Conservation (phyloP, 2,329 filamentous ascomycete genomes). For the Chalara sp. region DNA sequence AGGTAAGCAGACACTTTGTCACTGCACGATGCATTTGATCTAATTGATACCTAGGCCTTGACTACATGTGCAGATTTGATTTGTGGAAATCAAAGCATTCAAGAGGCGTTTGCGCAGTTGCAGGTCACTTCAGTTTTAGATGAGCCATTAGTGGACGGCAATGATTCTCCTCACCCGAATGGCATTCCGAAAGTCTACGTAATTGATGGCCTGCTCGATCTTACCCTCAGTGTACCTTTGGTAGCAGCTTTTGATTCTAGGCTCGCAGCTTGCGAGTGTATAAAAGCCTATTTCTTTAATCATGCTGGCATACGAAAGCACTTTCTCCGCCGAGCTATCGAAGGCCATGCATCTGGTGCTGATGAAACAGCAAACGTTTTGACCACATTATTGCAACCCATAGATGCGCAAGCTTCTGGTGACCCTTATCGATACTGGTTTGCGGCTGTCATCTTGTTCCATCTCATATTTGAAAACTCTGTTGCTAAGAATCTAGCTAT, state of each 20-base stretch:
- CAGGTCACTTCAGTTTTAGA: slow-evolving; percentile 61
- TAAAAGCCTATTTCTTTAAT: slow-evolving; percentile 85
- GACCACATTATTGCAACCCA: slow-evolving; percentile 68
- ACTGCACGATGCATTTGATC: slow-evolving; percentile 3
- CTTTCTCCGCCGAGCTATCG: slow-evolving; percentile 82
- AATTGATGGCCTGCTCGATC: slow-evolving; percentile 84
- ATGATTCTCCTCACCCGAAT: slow-evolving; percentile 40
- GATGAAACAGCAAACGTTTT: slow-evolving; percentile 86
- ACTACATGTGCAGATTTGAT: slow-evolving; percentile 85
- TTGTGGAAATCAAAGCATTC: slow-evolving; percentile 68
- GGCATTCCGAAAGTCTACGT: slow-evolving; percentile 64
- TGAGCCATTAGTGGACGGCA: slow-evolving; percentile 24
- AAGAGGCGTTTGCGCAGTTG: slow-evolving; percentile 84
- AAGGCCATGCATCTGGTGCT: slow-evolving; percentile 69
- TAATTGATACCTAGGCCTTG: slow-evolving; percentile 53
- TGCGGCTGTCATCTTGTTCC: slow-evolving; percentile 78
- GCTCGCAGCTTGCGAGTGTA: slow-evolving; percentile 78
- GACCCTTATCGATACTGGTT: slow-evolving; percentile 92
- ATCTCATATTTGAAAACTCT: slow-evolving; percentile 73
- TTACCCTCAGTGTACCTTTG: slow-evolving; percentile 64
- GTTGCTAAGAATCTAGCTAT: slow-evolving; percentile 76
- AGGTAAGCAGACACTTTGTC: slow-evolving; percentile 41
- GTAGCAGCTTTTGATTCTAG: slow-evolving; percentile 70
- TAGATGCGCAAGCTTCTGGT: slow-evolving; percentile 50
- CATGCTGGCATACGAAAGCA: slow-evolving; percentile 77